Evolutionary conservation across 345 rosid species (phyloP).

Genomic region (Salix purpurea): DNA sequence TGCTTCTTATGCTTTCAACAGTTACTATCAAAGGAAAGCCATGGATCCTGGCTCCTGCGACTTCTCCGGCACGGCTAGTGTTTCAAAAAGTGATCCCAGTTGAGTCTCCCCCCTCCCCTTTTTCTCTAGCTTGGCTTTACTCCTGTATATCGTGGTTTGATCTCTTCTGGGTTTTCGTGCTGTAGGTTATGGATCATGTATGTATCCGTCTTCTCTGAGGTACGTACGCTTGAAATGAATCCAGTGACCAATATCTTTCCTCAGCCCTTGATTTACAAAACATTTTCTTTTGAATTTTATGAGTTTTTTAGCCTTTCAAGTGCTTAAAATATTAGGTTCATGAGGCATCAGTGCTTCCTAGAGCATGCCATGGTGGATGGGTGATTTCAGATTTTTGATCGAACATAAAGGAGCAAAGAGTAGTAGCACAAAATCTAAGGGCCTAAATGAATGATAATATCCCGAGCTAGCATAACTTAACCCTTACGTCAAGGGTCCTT

Average conservation of each 20-base stretch:
- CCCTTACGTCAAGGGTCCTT: not conserved
- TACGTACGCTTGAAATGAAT: conserved; percentile 26
- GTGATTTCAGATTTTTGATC: not conserved
- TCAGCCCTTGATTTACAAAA: not conserved
- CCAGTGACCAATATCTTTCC: not conserved
- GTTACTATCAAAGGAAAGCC: conserved; percentile 55
- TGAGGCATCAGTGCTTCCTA: not conserved
- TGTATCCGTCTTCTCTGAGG: conserved; percentile 67
- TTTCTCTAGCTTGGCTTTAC: not conserved
- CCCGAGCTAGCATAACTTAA: not conserved
- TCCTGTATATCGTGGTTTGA: not conserved
- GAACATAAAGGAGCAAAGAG: not conserved
- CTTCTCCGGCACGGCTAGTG: conserved; percentile 68
- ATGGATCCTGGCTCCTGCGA: conserved; percentile 82
- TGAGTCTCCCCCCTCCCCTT: not conserved
- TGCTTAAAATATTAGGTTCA: not conserved
- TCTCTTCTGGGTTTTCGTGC: not conserved
- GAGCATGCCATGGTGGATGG: not conserved
- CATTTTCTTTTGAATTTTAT: not conserved
- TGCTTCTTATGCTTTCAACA: conserved; percentile 78
- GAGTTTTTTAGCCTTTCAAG: not conserved
- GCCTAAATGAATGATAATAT: not conserved
- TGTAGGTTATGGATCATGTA: conserved; percentile 80
- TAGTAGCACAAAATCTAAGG: not conserved
- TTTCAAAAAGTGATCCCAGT: conserved; percentile 78